Conservation (phyloP, 306 rosid genomes). For the Cucumis sativus region DNA sequence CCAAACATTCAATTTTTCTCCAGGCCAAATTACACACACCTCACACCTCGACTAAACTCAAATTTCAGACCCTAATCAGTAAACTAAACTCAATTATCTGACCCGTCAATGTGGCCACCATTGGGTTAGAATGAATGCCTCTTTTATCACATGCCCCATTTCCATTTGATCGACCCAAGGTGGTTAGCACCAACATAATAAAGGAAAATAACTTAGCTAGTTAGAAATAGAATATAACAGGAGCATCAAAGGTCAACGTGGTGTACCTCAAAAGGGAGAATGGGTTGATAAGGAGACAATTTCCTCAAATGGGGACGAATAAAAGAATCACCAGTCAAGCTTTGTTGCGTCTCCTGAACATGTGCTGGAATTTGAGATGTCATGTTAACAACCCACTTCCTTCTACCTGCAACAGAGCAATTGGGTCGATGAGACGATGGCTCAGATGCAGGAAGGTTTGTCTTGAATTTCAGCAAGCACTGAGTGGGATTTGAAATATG, state of each 20-base stretch:
- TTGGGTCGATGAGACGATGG: slow-evolving; percentile 16
- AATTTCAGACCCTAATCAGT: background rate
- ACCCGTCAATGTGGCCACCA: background rate
- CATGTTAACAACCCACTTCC: slow-evolving; percentile 38
- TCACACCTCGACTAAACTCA: background rate
- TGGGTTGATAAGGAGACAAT: slow-evolving; percentile 84
- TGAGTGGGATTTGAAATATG: slow-evolving; percentile 20
- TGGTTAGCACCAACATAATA: background rate
- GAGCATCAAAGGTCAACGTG: background rate
- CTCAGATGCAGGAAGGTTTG: slow-evolving; percentile 12
- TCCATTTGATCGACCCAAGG: background rate
- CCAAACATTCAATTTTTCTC: background rate
- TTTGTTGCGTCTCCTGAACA: slow-evolving; percentile 22
- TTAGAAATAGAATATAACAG: background rate
- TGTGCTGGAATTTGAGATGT: slow-evolving; percentile 41
- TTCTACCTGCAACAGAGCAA: slow-evolving; percentile 23
- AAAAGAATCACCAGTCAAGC: slow-evolving; percentile 63
- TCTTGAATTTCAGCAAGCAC: slow-evolving; percentile 11
- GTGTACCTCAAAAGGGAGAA: slow-evolving; percentile 83
- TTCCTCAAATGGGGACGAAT: slow-evolving; percentile 70
- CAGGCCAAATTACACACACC: background rate
- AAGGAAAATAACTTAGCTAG: background rate
- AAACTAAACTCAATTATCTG: background rate
- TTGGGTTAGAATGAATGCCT: background rate
- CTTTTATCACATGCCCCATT: background rate